These are phyloP conservation scores for Fusarium succisae DNA, from an alignment of 2,329 filamentous ascomycete species.

Conservation along the genomic window DNA sequence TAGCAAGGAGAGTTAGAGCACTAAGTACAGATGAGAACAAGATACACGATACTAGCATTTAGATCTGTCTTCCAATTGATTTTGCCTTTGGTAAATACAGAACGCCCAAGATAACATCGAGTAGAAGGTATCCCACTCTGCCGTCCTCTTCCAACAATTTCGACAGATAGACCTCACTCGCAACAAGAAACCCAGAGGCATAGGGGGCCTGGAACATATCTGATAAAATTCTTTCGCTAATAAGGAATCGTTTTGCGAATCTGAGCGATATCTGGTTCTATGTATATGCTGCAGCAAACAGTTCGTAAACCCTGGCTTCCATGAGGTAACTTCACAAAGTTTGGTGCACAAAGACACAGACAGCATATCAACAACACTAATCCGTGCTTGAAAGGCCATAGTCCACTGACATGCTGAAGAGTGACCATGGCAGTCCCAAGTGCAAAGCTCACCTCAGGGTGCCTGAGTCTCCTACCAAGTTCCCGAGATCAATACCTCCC, in stretches of 20 bases:
- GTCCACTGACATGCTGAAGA: neutral
- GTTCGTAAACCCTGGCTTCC: neutral
- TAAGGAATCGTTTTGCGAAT: neutral
- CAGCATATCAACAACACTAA: neutral
- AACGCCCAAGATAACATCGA: neutral
- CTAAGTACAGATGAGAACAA: neutral
- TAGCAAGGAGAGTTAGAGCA: neutral
- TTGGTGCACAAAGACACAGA: neutral
- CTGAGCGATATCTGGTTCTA: neutral
- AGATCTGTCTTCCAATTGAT: accelerated
- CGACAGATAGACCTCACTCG: neutral
- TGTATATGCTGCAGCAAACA: neutral
- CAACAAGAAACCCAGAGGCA: neutral
- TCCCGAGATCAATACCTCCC: neutral
- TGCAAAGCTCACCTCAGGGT: too few species aligned
- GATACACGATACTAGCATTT: neutral
- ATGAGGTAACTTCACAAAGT: neutral
- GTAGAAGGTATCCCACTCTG: neutral
- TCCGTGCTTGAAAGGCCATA: accelerated
- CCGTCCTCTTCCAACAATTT: too few species aligned
- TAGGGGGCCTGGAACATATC: neutral
- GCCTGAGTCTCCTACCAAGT: neutral
- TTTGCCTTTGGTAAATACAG: accelerated
- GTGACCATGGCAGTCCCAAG: neutral
- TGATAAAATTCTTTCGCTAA: neutral